Percentiles rank a stretch among this genome's conserved stretches.
Conservation (phyloP, 257 asterid genomes). For the Solanum piurae region DNA sequence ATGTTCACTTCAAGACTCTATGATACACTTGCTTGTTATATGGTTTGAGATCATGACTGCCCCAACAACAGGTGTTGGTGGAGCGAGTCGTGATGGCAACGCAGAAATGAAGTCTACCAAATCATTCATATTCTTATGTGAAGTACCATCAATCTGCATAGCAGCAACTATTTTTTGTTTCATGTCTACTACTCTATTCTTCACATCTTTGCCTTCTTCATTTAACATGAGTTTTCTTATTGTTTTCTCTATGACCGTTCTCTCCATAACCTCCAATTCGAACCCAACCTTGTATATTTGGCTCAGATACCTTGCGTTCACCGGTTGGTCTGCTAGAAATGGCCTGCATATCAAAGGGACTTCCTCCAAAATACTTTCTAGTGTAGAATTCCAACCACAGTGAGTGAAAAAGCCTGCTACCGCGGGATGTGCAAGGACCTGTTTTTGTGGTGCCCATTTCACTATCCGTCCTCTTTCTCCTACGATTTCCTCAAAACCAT, state of each 20-base stretch:
- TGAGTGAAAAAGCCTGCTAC: conserved; percentile 35
- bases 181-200: background rate
- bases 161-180: conserved; percentile 8
- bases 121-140: conserved; percentile 7
- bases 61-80: background rate
- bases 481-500: background rate
- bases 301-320: conserved; percentile 22
- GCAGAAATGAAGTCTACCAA: conserved; percentile 26
- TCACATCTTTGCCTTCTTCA: conserved; percentile 2
- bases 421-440: conserved; percentile 23
- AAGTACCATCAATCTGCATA: conserved; percentile 20
- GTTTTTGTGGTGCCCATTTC: conserved; percentile 40
- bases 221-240: conserved; percentile 20
- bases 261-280: conserved; percentile 12
- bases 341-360: conserved; percentile 37
- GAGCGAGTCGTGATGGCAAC: background rate
- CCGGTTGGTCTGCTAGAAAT: conserved; percentile 20
- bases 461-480: conserved; percentile 18
- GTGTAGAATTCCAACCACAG: conserved; percentile 43
- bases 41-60: background rate
- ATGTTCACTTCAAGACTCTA: background rate
- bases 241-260: conserved; percentile 9
- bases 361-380: conserved; percentile 27
- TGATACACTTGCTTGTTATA: background rate
- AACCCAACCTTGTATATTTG: conserved; percentile 28